A percentile compares a stretch with the other conserved stretches of the same genome.
Conservation (phyloP, 169 alveolate species). For the Eimeria necatrix region DNA sequence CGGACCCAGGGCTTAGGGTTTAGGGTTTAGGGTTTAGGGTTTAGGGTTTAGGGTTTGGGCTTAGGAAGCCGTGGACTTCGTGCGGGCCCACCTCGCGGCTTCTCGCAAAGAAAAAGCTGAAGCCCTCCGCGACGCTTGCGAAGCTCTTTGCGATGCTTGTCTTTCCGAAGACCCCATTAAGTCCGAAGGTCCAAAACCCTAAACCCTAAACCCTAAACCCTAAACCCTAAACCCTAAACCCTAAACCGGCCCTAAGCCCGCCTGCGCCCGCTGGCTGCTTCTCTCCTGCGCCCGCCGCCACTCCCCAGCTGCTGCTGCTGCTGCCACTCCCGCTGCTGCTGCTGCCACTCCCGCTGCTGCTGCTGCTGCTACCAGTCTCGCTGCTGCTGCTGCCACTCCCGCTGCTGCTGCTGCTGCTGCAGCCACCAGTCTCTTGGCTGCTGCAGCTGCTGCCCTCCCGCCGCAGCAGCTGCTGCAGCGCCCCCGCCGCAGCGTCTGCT, state of each 20-base stretch:
- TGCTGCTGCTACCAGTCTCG: not conserved
- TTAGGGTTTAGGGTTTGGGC: not conserved
- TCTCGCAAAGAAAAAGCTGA: not conserved
- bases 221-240: too few species aligned
- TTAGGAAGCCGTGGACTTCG: conserved; percentile 75
- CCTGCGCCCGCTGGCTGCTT: too few species aligned
- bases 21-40: not conserved
- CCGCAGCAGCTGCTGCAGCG: too few species aligned
- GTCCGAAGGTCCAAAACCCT: conserved; percentile 77
- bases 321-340: not conserved
- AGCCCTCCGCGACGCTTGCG: conserved; percentile 45
- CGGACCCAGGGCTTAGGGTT: not conserved
- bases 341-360: not conserved
- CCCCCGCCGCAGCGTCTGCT: too few species aligned
- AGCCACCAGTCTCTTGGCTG: not conserved
- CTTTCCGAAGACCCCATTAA: conserved; percentile 57
- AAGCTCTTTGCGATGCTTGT: conserved; percentile 69
- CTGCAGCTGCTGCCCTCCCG: too few species aligned
- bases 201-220: too few species aligned
- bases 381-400: not conserved
- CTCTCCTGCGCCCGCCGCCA: too few species aligned
- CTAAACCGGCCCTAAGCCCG: too few species aligned
- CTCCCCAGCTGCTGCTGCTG: too few species aligned
- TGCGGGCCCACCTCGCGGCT: conserved; percentile 20
- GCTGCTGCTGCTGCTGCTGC: not conserved